These are phyloP conservation scores for Juglanconis oblonga DNA, from an alignment of 2,329 filamentous ascomycete species.

Conservation along the genomic window DNA sequence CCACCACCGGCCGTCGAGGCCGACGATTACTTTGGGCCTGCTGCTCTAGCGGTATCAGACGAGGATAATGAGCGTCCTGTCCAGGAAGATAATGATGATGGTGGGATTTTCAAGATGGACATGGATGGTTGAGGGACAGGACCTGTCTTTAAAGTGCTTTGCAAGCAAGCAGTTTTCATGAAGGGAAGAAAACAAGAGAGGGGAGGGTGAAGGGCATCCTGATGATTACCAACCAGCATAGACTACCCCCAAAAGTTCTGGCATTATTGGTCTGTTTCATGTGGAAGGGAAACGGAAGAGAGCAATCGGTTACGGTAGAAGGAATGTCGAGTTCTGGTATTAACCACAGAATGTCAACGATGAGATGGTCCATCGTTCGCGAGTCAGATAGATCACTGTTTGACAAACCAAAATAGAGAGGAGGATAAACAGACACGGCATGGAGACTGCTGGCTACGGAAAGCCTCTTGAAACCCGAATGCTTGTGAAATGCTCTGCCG, in stretches of 20 bases:
- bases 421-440: not conserved
- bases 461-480: no score
- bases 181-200: not conserved
- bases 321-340: not conserved
- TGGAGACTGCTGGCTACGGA: not conserved
- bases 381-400: not conserved
- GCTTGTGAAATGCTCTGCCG: no score
- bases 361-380: not conserved
- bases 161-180: not conserved
- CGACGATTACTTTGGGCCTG: not conserved
- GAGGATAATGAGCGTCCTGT: not conserved
- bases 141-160: not conserved
- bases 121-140: not conserved
- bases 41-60: not conserved
- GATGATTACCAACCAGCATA: not conserved
- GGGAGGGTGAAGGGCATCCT: not conserved
- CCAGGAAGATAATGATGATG: not conserved
- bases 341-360: not conserved
- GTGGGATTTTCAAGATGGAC: constrained; percentile 11
- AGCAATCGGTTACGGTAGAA: not conserved
- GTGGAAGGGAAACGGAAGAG: not conserved
- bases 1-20: not conserved
- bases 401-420: not conserved
- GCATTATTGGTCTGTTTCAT: not conserved
- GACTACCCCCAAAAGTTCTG: constrained; percentile 7